Evolutionary conservation across 1,284 basidiomycete species (phyloP), one percentile per base, ranked within the genome.

Genomic region (Irpex sp.): DNA sequence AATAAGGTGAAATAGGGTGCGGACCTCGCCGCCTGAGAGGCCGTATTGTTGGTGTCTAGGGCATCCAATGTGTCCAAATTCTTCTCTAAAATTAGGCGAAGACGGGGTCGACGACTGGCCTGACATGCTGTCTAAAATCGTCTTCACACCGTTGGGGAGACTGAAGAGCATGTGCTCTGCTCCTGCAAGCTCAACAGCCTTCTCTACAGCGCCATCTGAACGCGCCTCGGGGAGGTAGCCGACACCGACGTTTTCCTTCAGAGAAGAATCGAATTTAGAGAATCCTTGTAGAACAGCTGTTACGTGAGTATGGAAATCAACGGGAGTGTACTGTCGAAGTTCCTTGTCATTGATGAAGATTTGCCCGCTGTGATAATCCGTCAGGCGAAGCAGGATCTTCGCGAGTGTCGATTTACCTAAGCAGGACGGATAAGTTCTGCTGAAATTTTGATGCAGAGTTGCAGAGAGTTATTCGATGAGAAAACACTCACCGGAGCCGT

Each of bases 271-370:
- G 72, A 90, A 93, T 72, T 88, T 88, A 36, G 87, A 87, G 74
- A 93, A 94, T 54, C 87, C 86, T 72, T 95, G 93, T 73, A 94
- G 91, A 17, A 94, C 87, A n/a, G 87, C 87, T 7, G 88, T 87
- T 35, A 86, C 77, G 71, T 88, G 89, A 47, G 77, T 76, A 72
- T 94, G 93, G 66, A 90, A 86, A 58, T 74, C 89, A 9, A 74
- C 74, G 26, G 91, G 87, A 61, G 83, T 77, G 69, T 86, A 83
- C 47, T 79, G 79, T 43, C 87, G 83, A 54, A 91, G 80, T 70
- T 89, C 86, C 55, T 81, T 75, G 63, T 80, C 88, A 71, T 94
- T 94, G 68, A 94, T 78, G 58, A 80, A 74, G 46, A 94, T 75
- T 46, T 83, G 76, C 6, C 92, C 90, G 47, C 76, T 69, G 70